Conservation (phyloP, 1,284 basidiomycete species). For the Trametes hirsuta region DNA sequence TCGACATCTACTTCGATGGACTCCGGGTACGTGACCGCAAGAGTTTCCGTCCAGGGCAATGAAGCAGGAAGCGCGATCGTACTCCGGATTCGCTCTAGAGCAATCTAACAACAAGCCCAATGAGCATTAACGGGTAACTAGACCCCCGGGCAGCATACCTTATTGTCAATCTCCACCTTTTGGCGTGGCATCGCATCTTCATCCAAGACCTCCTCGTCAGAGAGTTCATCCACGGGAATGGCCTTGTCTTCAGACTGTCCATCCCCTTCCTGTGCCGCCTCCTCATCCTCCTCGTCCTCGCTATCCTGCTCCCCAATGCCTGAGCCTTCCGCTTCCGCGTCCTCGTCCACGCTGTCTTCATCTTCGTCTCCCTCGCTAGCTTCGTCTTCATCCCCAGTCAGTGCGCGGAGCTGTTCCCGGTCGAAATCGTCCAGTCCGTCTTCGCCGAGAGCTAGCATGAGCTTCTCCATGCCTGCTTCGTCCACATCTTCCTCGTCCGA, state of each 20-base stretch:
- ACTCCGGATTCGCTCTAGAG: constrained; percentile 81
- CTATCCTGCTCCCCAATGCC: constrained; percentile 33
- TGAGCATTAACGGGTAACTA: background rate
- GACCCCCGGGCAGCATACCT: constrained; percentile 46
- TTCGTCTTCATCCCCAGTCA: constrained; percentile 37
- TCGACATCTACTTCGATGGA: constrained; percentile 79
- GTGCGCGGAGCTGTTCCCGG: constrained; percentile 49
- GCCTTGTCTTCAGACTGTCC: constrained; percentile 35
- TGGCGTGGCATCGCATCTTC: constrained; percentile 78
- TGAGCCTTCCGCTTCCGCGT: constrained; percentile 35
- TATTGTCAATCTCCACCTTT: constrained; percentile 85
- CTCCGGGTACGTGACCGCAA: constrained; percentile 76
- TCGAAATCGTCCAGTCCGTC: constrained; percentile 69
- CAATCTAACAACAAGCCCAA: constrained; percentile 53
- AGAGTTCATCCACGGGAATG: constrained; percentile 68
- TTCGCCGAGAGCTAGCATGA: constrained; percentile 69
- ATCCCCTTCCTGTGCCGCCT: constrained; percentile 34
- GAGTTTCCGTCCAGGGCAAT: constrained; percentile 86
- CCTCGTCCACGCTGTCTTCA: constrained; percentile 34
- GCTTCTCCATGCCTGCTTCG: constrained; percentile 63
- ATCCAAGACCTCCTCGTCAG: constrained; percentile 63
- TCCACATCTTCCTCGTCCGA: constrained; percentile 57
- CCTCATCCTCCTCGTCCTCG: constrained; percentile 37
- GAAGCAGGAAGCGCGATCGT: constrained; percentile 77
- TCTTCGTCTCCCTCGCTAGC: constrained; percentile 19